Evolutionary conservation across 176 grass and related monocot genomes (phyloP).

Genomic region (Paspalum notatum): DNA sequence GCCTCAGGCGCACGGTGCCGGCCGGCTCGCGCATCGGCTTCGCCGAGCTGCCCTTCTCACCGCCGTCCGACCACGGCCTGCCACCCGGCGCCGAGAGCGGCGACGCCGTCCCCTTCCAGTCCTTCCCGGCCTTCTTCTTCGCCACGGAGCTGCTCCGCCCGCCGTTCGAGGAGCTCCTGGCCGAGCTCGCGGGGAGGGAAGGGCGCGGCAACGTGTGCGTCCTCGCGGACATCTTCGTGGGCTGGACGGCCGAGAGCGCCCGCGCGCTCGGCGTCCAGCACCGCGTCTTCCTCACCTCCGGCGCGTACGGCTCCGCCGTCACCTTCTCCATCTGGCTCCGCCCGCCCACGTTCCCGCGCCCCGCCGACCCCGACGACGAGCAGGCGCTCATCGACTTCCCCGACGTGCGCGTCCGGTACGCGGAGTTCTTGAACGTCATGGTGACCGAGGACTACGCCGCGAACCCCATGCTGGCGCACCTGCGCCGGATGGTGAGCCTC

Average conservation of each 20-base stretch:
- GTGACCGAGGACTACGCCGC: neutral
- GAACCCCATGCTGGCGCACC: neutral
- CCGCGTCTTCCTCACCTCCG: constrained; percentile 41
- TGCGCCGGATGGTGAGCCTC: constrained; percentile 15
- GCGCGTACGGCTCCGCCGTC: constrained; percentile 42
- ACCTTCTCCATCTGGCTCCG: constrained; percentile 25
- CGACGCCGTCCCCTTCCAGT: neutral
- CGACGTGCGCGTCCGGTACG: constrained; percentile 30
- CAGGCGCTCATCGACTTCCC: constrained; percentile 35
- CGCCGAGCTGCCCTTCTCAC: constrained; percentile 46
- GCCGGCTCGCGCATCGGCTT: constrained; percentile 43
- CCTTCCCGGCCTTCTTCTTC: constrained; percentile 17
- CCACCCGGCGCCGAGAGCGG: constrained; percentile 27
- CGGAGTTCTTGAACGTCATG: neutral
- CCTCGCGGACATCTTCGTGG: constrained; percentile 49
- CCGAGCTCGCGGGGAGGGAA: constrained; percentile 19
- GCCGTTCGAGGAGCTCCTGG: constrained; percentile 45
- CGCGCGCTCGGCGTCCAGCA: constrained; percentile 39
- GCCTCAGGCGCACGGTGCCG: constrained; percentile 19
- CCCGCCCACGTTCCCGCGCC: constrained; percentile 25
- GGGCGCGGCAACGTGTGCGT: constrained; percentile 44
- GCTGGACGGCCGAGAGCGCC: constrained; percentile 48
- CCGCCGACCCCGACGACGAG: constrained; percentile 22
- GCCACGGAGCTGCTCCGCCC: constrained; percentile 40
- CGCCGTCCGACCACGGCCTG: constrained; percentile 28